phyloP scores from a whole-genome alignment of 2,329 filamentous ascomycete species.

The Nakataea oryzae region DNA sequence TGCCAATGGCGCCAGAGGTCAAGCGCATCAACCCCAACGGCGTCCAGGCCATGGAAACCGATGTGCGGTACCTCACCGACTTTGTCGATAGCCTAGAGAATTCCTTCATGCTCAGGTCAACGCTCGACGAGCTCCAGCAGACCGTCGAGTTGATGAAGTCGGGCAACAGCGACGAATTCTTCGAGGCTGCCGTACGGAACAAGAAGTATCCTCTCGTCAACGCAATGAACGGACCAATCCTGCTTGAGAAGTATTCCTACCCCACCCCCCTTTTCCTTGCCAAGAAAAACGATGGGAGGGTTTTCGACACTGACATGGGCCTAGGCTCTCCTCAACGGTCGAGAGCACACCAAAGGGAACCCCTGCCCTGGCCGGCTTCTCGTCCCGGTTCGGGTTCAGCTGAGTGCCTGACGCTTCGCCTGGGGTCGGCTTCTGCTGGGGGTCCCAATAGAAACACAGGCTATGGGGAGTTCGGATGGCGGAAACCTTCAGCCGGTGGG shows the following conservation, averaged over 20 bases:
- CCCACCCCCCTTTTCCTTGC: not conserved
- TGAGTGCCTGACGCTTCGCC: slow-evolving; percentile 12
- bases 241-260: slow-evolving; percentile 74
- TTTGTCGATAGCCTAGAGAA: slow-evolving; percentile 86
- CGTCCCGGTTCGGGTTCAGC: slow-evolving; percentile 63
- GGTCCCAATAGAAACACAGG: not conserved
- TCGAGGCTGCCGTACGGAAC: slow-evolving; percentile 80
- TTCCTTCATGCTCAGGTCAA: slow-evolving; percentile 72
- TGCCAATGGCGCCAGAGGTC: slow-evolving; percentile 70
- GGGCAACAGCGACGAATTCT: slow-evolving; percentile 94
- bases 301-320: slow-evolving; percentile 13
- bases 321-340: slow-evolving; percentile 53
- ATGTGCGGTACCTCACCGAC: slow-evolving; percentile 71
- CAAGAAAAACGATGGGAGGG: not conserved
- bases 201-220: slow-evolving; percentile 92
- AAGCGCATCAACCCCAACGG: slow-evolving; percentile 82
- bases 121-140: slow-evolving; percentile 87
- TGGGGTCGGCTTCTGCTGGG: not conserved
- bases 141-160: slow-evolving; percentile 79
- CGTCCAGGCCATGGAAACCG: slow-evolving; percentile 67
- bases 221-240: slow-evolving; percentile 72
- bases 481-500: not conserved
- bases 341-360: slow-evolving; percentile 48
- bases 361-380: slow-evolving; percentile 59
- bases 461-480: not conserved